A percentile compares a stretch with the other conserved stretches of the same genome.
Evolutionary conservation across 306 rosid species (phyloP).

Genomic region (Prunus dulcis): DNA sequence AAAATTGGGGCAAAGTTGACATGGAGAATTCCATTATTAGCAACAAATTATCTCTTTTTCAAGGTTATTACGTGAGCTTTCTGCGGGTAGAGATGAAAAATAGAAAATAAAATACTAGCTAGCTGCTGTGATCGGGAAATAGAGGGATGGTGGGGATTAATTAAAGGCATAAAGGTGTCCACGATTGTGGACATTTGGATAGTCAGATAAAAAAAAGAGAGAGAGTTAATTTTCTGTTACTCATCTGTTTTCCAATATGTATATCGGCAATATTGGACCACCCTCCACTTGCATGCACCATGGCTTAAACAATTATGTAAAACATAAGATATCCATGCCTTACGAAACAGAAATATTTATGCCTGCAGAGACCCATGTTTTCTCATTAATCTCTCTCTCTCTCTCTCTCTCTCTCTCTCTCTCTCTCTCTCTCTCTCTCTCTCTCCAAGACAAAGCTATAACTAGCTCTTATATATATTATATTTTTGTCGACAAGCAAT

Average conservation of each 20-base stretch:
- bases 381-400: conserved; percentile 25
- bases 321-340: conserved; percentile 12
- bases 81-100: neutral
- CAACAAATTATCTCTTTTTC: neutral
- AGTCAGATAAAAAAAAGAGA: conserved; percentile 6
- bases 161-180: neutral
- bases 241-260: conserved; percentile 24
- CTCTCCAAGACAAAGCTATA: too few species aligned
- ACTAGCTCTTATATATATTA: neutral
- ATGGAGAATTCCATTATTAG: neutral
- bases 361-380: conserved; percentile 42
- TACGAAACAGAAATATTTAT: conserved; percentile 40
- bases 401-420: neutral
- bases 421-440: too few species aligned
- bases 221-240: conserved; percentile 1
- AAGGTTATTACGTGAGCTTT: neutral
- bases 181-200: neutral
- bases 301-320: conserved; percentile 15
- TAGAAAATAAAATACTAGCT: neutral
- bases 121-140: neutral
- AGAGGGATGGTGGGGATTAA: neutral
- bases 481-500: neutral
- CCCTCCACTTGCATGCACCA: conserved; percentile 46
- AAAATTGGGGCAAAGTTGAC: neutral
- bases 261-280: conserved; percentile 31